phyloP scores from a whole-genome alignment of 2,329 filamentous ascomycete species.

The Penicillium sp. region DNA sequence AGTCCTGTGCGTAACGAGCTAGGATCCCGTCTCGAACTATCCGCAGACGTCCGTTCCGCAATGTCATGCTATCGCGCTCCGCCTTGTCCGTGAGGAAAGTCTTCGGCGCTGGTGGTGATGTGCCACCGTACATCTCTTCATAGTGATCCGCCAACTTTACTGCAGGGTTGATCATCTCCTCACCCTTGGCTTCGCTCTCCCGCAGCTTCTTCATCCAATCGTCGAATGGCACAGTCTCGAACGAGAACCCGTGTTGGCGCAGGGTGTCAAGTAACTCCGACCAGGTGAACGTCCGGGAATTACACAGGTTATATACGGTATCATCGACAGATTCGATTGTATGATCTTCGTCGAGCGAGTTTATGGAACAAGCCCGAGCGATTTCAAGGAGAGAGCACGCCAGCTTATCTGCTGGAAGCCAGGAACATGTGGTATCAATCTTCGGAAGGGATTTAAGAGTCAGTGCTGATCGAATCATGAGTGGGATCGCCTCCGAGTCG shows the following conservation, averaged over 20 bases:
- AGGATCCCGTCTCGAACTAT: conserved; percentile 40
- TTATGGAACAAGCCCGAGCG: conserved; percentile 21
- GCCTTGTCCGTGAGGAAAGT: conserved; percentile 34
- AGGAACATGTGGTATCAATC: conserved; percentile 33
- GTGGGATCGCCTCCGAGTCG: conserved; percentile 37
- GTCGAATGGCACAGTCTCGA: conserved; percentile 38
- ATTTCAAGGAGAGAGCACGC: conserved; percentile 35
- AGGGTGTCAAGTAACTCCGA: conserved; percentile 36
- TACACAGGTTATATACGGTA: conserved; percentile 38
- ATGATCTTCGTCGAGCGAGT: conserved; percentile 2
- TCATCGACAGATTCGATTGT: conserved; percentile 21
- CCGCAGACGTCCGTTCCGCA: conserved; percentile 31
- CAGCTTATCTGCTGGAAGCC: conserved; percentile 39
- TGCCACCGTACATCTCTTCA: conserved; percentile 31
- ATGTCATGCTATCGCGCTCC: conserved; percentile 34
- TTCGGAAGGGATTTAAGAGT: conserved; percentile 33
- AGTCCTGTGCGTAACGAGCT: conserved; percentile 34
- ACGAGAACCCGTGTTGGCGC: conserved; percentile 37
- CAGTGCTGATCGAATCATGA: conserved; percentile 39
- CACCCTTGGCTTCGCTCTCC: conserved; percentile 32
- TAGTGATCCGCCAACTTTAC: conserved; percentile 40
- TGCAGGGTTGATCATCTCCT: conserved; percentile 37
- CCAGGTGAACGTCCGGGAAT: conserved; percentile 42
- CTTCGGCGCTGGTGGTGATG: conserved; percentile 6
- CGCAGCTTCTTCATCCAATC: conserved; percentile 42